Evolutionary conservation across 1,284 basidiomycete species (phyloP).

Genomic region (Cryptococcus sp.): DNA sequence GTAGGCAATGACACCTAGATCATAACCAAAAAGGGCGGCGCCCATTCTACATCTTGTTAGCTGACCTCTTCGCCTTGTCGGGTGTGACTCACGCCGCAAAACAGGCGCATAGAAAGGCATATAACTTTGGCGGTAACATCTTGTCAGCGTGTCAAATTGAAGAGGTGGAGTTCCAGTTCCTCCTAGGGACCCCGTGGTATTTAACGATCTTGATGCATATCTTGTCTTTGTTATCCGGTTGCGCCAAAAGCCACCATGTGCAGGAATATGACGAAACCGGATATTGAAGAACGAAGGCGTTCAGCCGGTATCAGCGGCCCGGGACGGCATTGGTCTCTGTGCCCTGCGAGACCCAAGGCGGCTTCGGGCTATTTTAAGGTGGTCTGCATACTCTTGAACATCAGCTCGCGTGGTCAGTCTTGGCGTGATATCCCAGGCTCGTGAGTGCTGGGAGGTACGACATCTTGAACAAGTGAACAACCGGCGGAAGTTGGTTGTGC

Average conservation of each 20-base stretch:
- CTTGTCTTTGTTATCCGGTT: too few relatives aligned
- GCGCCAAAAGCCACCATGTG: too few relatives aligned
- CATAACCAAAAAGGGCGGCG: conserved; percentile 45
- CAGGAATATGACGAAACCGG: background rate
- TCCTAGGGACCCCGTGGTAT: background rate
- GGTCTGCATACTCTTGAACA: too few relatives aligned
- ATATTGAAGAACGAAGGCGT: background rate
- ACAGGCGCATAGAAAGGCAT: conserved; percentile 61
- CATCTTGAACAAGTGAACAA: too few relatives aligned
- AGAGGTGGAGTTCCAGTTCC: background rate
- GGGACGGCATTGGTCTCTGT: too few relatives aligned
- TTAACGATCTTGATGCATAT: background rate
- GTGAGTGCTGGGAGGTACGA: too few relatives aligned
- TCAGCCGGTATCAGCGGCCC: too few relatives aligned
- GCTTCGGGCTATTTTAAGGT: too few relatives aligned
- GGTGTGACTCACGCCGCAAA: conserved; percentile 51
- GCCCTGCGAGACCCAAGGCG: too few relatives aligned
- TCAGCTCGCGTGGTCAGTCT: too few relatives aligned
- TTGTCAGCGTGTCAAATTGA: background rate
- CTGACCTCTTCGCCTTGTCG: background rate
- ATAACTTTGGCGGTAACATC: conserved; percentile 19
- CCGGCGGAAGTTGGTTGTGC: too few relatives aligned
- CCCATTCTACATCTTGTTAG: conserved; percentile 18
- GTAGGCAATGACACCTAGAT: conserved; percentile 50
- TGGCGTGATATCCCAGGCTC: too few relatives aligned